Percentiles rank a stretch among this genome's conserved stretches.
Evolutionary conservation across 2,329 filamentous ascomycete genomes (phyloP).

Genomic region (Juglanconis juglandina): DNA sequence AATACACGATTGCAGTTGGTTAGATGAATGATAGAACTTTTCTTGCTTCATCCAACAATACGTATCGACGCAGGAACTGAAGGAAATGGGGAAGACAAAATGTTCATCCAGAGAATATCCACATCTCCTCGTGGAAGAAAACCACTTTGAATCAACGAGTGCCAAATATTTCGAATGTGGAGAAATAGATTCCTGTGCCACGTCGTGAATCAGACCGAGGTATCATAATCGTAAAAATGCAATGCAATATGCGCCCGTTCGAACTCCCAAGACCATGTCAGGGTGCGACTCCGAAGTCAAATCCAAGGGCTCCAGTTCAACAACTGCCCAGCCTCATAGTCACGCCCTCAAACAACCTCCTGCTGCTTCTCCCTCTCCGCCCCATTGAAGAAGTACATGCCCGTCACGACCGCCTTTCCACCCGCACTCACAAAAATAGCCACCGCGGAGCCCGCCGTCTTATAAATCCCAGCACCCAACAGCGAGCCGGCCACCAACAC

Average conservation of each 20-base stretch:
- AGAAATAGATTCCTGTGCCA: not conserved
- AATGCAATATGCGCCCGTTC: too few species aligned
- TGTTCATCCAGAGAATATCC: too few species aligned
- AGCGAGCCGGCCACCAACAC: constrained; percentile 47
- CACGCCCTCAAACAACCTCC: not conserved
- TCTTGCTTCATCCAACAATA: too few species aligned
- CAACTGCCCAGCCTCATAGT: not conserved
- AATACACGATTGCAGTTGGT: too few species aligned
- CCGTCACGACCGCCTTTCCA: constrained; percentile 43
- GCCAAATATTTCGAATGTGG: too few species aligned
- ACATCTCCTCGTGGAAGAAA: too few species aligned
- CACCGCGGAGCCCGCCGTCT: constrained; percentile 37
- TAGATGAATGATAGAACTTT: too few species aligned
- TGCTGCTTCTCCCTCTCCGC: constrained; percentile 28
- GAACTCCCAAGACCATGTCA: not conserved
- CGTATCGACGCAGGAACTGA: too few species aligned
- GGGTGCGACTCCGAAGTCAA: not conserved
- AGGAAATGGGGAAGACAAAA: too few species aligned
- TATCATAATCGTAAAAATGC: not conserved
- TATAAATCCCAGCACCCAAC: constrained; percentile 49
- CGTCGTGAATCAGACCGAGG: not conserved
- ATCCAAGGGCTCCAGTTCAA: too few species aligned
- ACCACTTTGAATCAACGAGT: too few species aligned
- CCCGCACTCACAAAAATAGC: constrained; percentile 42
- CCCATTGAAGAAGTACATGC: constrained; percentile 41